Conservation (phyloP, 768 basidiomycete species). For the Lactarius sanguifluus region DNA sequence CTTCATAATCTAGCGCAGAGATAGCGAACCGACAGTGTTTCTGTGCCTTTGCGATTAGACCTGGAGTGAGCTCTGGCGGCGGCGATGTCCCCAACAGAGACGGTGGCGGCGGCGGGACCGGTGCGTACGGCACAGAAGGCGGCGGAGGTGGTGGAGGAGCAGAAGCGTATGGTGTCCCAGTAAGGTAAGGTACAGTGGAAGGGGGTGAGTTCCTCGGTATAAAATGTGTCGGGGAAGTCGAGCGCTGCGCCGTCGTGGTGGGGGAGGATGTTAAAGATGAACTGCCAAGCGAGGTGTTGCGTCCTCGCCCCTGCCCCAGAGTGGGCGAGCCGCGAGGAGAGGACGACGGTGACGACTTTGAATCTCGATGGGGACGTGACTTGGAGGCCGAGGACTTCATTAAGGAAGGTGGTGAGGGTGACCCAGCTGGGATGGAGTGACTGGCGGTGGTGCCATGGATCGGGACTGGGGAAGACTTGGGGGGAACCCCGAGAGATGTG, state of each 20-base stretch:
- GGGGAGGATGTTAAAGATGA: slow-evolving; percentile 7
- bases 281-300: slow-evolving; percentile 6
- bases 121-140: slow-evolving; percentile 26
- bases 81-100: slow-evolving; percentile 22
- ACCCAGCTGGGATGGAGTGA: neutral
- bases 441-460: neutral
- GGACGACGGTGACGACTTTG: neutral
- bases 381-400: slow-evolving; percentile 16
- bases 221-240: slow-evolving; percentile 27
- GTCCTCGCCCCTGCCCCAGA: slow-evolving; percentile 1
- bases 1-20: slow-evolving; percentile 95
- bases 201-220: slow-evolving; percentile 24
- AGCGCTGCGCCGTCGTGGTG: slow-evolving; percentile 2
- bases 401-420: slow-evolving; percentile 13
- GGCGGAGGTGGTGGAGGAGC: slow-evolving; percentile 22
- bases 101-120: slow-evolving; percentile 28
- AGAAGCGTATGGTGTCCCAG: slow-evolving; percentile 10
- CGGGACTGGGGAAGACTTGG: slow-evolving; percentile 19
- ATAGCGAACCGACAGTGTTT: slow-evolving; percentile 93
- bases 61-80: slow-evolving; percentile 55
- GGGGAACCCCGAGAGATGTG: slow-evolving; percentile 7
- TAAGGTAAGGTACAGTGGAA: slow-evolving; percentile 12
- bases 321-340: slow-evolving; percentile 12
- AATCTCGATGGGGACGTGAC: slow-evolving; percentile 11
- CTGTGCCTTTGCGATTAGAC: slow-evolving; percentile 71